These are phyloP conservation scores for Syncephalastrum monosporum DNA, from an alignment of 371 early-diverging fungal genomes.

Conservation along the genomic window DNA sequence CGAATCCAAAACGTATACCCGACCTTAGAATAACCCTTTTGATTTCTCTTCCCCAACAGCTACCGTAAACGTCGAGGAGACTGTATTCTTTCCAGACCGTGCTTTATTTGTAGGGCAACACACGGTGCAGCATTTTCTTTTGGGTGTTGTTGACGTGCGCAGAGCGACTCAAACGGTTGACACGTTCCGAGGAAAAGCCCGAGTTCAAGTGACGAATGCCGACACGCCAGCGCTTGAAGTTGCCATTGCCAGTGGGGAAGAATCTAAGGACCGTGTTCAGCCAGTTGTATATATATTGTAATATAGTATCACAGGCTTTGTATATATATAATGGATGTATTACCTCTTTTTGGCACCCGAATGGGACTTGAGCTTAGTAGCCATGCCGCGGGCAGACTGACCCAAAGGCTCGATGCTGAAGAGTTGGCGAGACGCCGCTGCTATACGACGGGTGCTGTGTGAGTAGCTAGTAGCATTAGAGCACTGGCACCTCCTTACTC, in stretches of 20 bases:
- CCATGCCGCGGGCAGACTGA: conserved; percentile 40
- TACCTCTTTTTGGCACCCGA: conserved; percentile 55
- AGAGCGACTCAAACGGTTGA: conserved; percentile 40
- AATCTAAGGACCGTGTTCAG: conserved; percentile 22
- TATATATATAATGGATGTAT: not conserved
- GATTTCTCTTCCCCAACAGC: too few species aligned
- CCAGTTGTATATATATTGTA: not conserved
- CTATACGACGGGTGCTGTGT: not conserved
- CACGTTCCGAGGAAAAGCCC: conserved; percentile 42
- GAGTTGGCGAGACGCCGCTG: conserved; percentile 13
- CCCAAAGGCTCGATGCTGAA: conserved; percentile 29
- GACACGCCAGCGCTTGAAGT: conserved; percentile 51
- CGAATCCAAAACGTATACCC: too few species aligned
- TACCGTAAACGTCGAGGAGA: too few species aligned
- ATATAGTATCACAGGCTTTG: too few species aligned
- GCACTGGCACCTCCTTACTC: conserved; percentile 2
- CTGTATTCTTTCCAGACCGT: too few species aligned
- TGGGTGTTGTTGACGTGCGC: conserved; percentile 36
- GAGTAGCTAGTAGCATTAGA: too few species aligned
- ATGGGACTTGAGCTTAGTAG: conserved; percentile 47
- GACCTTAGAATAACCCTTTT: too few species aligned
- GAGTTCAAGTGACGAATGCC: conserved; percentile 53
- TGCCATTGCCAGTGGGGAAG: conserved; percentile 41
- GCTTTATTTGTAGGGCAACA: conserved; percentile 43
- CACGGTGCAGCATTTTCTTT: conserved; percentile 46